A percentile compares a stretch with the other conserved stretches of the same genome.
These are phyloP conservation scores for Yarrowia keelungensis DNA, from an alignment of 805 yeast genomes.

Conservation along the genomic window DNA sequence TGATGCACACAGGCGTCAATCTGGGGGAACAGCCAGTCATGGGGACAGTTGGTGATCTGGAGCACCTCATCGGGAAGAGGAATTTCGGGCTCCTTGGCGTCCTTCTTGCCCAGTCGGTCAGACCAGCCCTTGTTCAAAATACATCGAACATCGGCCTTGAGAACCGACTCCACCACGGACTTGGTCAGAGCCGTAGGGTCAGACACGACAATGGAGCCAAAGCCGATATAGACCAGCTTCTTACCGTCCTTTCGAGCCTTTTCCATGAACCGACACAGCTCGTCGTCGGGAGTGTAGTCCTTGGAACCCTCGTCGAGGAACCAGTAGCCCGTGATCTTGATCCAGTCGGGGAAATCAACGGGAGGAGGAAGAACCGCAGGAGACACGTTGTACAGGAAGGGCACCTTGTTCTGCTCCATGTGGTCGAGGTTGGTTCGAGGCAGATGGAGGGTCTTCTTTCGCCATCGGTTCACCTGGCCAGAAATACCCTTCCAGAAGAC, in stretches of 20 bases:
- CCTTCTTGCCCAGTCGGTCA: slow-evolving; percentile 62
- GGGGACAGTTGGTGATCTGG: slow-evolving; percentile 79
- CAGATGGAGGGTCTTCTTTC: slow-evolving; percentile 68
- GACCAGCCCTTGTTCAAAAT: slow-evolving; percentile 96
- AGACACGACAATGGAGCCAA: slow-evolving; percentile 92
- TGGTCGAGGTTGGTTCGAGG: slow-evolving; percentile 72
- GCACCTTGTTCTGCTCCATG: slow-evolving; percentile 79
- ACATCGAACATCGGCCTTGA: slow-evolving; percentile 82
- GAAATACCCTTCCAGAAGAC: slow-evolving; percentile 93
- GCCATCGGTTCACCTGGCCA: slow-evolving; percentile 86
- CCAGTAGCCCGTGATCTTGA: slow-evolving; percentile 97
- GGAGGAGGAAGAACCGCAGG: slow-evolving; percentile 91
- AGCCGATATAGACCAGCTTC: slow-evolving; percentile 88
- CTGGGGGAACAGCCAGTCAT: slow-evolving; percentile 91
- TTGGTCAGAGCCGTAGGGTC: slow-evolving; percentile 79
- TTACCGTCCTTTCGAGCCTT: slow-evolving; percentile 66
- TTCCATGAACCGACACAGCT: slow-evolving; percentile 63
- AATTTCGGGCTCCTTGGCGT: slow-evolving; percentile 51
- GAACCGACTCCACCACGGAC: slow-evolving; percentile 80
- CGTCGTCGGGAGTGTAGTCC: slow-evolving; percentile 66
- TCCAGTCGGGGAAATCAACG: slow-evolving; percentile 93
- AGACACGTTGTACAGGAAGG: slow-evolving; percentile 87
- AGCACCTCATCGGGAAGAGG: slow-evolving; percentile 71
- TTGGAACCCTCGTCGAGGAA: slow-evolving; percentile 71
- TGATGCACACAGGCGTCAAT: slow-evolving; percentile 96